A percentile compares a stretch with the other conserved stretches of the same genome.
Evolutionary conservation across 176 grass and related monocot genomes (phyloP).

Genomic region (Tillandsia fasciculata): DNA sequence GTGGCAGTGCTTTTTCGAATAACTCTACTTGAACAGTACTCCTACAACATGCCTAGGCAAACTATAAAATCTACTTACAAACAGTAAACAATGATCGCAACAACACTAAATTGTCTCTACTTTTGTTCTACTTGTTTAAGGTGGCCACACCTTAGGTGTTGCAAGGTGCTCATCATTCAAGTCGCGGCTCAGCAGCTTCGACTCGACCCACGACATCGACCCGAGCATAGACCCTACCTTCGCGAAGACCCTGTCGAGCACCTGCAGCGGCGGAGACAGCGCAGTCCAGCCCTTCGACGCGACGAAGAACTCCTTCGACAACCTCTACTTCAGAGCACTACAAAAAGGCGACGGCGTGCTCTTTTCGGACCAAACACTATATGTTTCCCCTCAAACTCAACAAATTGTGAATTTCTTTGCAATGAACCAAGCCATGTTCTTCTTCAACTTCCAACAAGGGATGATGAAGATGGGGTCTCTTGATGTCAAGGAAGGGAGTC

Average conservation of each 20-base stretch:
- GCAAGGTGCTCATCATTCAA: conserved; percentile 57
- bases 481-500: conserved; percentile 53
- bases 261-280: conserved; percentile 38
- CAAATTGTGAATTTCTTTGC: conserved; percentile 50
- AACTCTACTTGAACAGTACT: too few relatives aligned
- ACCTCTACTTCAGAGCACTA: conserved; percentile 53
- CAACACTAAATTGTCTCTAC: neutral
- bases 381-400: conserved; percentile 43
- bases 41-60: too few relatives aligned
- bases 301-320: conserved; percentile 53
- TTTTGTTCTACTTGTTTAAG: conserved; percentile 23
- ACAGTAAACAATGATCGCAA: neutral
- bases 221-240: conserved; percentile 20
- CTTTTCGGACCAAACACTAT: conserved; percentile 70
- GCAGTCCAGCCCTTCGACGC: conserved; percentile 49
- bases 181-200: conserved; percentile 19
- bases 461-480: conserved; percentile 85
- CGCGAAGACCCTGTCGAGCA: conserved; percentile 14
- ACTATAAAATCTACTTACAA: too few relatives aligned
- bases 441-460: conserved; percentile 63
- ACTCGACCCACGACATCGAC: conserved; percentile 34
- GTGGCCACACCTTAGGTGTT: conserved; percentile 69
- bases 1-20: too few relatives aligned
- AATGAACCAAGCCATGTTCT: conserved; percentile 62
- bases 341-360: conserved; percentile 45